phyloP scores from a whole-genome alignment of 805 yeast genomes.

The Metschnikowia lachancei region DNA sequence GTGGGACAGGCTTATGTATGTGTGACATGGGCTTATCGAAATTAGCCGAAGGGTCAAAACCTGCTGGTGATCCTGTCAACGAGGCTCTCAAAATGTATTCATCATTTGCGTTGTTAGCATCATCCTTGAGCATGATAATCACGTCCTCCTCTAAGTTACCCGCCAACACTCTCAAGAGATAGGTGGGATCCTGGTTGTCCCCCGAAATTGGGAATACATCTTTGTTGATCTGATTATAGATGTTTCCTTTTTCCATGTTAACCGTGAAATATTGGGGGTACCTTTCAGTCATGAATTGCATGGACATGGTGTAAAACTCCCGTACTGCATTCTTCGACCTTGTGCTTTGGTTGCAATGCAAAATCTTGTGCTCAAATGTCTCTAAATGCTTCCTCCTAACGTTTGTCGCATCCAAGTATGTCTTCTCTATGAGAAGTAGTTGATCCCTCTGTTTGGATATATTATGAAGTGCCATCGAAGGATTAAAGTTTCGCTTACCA shows the following conservation, averaged over 20 bases:
- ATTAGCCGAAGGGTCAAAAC: conserved; percentile 61
- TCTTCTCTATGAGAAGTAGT: conserved; percentile 60
- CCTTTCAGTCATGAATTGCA: conserved; percentile 40
- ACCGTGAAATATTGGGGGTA: conserved; percentile 53
- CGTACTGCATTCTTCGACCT: conserved; percentile 35
- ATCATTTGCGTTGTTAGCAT: conserved; percentile 38
- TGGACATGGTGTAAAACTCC: conserved; percentile 49
- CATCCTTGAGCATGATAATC: conserved; percentile 47
- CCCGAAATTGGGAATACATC: conserved; percentile 33
- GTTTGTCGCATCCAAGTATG: conserved; percentile 48
- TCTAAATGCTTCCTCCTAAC: conserved; percentile 35
- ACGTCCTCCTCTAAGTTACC: conserved; percentile 62
- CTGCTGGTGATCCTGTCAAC: conserved; percentile 64
- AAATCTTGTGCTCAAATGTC: conserved; percentile 25
- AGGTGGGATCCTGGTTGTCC: conserved; percentile 16
- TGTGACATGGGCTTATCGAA: conserved; percentile 53
- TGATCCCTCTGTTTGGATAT: conserved; percentile 43
- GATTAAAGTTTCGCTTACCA: conserved; percentile 35
- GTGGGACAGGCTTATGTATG: conserved; percentile 74
- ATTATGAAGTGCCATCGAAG: conserved; percentile 35
- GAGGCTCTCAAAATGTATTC: conserved; percentile 61
- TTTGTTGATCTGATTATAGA: conserved; percentile 42
- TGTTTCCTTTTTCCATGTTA: conserved; percentile 21
- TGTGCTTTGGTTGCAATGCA: conserved; percentile 23
- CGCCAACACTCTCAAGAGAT: conserved; percentile 27